Conservation (phyloP, 371 early-diverging fungal species). For the Mucor sp. region DNA sequence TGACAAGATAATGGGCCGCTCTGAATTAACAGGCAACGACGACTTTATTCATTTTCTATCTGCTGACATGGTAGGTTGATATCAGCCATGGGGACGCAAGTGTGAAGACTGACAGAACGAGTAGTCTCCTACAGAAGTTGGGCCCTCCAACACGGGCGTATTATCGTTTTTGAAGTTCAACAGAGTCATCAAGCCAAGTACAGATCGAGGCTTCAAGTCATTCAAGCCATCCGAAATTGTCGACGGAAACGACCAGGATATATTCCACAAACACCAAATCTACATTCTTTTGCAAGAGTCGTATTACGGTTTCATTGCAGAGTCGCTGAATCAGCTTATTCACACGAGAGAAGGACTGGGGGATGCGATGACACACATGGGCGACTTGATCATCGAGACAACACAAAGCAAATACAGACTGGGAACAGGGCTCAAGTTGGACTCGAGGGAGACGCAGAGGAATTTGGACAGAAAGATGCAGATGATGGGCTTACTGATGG, state of each 20-base stretch:
- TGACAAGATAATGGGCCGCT: constrained; percentile 45
- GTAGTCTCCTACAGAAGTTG: constrained; percentile 44
- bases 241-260: constrained; percentile 62
- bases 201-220: constrained; percentile 55
- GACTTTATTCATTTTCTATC: constrained; percentile 59
- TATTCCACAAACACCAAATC: constrained; percentile 60
- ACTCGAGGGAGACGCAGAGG: constrained; percentile 51
- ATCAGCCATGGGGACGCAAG: not conserved
- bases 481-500: constrained; percentile 59
- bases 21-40: constrained; percentile 42
- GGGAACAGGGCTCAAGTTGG: constrained; percentile 51
- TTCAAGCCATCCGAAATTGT: constrained; percentile 57
- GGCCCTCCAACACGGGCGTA: constrained; percentile 38
- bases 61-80: constrained; percentile 57
- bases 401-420: constrained; percentile 63
- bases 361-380: constrained; percentile 52
- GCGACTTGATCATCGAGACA: constrained; percentile 61
- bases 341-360: constrained; percentile 56
- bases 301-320: constrained; percentile 53
- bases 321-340: constrained; percentile 46
- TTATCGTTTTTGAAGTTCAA: constrained; percentile 56
- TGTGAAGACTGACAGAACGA: not conserved
- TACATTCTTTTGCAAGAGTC: constrained; percentile 58
- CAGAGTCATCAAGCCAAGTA: constrained; percentile 50
- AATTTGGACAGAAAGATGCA: constrained; percentile 61